Evolutionary conservation across 257 asterid species (phyloP), one percentile per base, ranked within the genome.

Genomic region (Nicotiana sylvestris): DNA sequence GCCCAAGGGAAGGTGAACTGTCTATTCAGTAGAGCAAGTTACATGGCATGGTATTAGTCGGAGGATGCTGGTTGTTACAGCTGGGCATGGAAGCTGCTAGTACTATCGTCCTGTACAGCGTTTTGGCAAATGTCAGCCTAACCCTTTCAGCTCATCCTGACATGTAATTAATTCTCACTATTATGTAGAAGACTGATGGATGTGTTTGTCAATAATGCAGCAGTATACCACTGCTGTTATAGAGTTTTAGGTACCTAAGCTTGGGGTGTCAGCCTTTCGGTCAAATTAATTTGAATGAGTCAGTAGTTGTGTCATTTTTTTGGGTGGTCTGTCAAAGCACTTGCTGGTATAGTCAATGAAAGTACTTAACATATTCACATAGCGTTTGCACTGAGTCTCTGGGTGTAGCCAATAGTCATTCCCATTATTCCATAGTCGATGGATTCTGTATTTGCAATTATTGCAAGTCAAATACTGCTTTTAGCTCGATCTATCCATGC

Each of bases 131-230:
- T 18, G 77, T 82, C 85, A 33, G 80, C 87, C 83, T 30, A 82
- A 74, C 66, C 85, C 89, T 88, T 87, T 51, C 80, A 84, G 86
- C 86, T 83, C 84, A 83, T 84, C 88, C 72, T 82, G 83, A 82
- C 84, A 83, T 90, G 95, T 90, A 89, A 85, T 87, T 81, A 84
- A n/a, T 51, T 53, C 9, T 17, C 61, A 46, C 25, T 74, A 46
- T 5, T 39, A 49, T 49, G 61, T 46, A 6, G 62, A 49, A n/a
- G 12, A 13, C 27, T 43, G 4, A 74, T 74, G 80, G 27, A 13
- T 51, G 62, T 74, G 80, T 74, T 49, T 51, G 64, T 74, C 60
- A 74, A 51, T 51, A 74, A 74, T 74, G 27, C 46, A 51, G 43
- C 37, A 74, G 27, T 7, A 43, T 43, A 35, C 80, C 16, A 74